Evolutionary conservation across 495 filamentous ascomycete genomes (phyloP), one percentile per base, ranked within the genome.

Genomic region (Penicillium bialowiezense): DNA sequence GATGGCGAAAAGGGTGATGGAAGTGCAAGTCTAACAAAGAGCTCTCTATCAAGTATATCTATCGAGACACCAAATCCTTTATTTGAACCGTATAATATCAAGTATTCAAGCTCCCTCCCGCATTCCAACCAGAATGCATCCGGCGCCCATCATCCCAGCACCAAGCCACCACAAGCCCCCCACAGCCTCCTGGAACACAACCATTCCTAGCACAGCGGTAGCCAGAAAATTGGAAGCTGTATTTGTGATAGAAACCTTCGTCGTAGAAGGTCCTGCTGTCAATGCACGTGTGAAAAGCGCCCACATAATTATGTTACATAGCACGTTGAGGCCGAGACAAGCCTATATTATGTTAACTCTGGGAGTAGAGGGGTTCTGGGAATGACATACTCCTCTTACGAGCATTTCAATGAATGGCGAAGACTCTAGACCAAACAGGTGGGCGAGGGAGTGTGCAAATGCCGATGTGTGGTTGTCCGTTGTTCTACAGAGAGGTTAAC

Each of bases 301-400:
- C 92, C 92, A 97, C 92, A 97, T 97, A 20, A 95, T 80, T 44
- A 84, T 83, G 55, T 97, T 97, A 76, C 95, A 96, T 32, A 84
- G 64, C 29, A 97, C 77, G 63, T 97, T 97, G 14, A 97, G 79
- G 19, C 72, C 83, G 62, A 98, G 95, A 73, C 92, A 96, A 20
- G 81, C 65, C 91, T 96, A 33, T 9, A 33, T 19, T 13, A 44
- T 34, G 20, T 26, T 46, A 47, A 47, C 44, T 48, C 8, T n/a
- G 14, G n/a, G 12, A 1, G 18, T 21, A 2, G 10, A 23, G 21
- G 33, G 5, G 14, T 14, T 24, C 17, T 39, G 21, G 41, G 24
- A 40, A 37, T 52, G 46, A 74, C 86, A 64, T 83, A 93, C 90
- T 52, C 71, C 79, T 65, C 90, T 72, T 33, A 91, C 75, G 19